Evolutionary conservation across 164 flowering plant genomes (phyloP), one percentile per base, ranked within the genome.

Genomic region (Liquidambar formosana): DNA sequence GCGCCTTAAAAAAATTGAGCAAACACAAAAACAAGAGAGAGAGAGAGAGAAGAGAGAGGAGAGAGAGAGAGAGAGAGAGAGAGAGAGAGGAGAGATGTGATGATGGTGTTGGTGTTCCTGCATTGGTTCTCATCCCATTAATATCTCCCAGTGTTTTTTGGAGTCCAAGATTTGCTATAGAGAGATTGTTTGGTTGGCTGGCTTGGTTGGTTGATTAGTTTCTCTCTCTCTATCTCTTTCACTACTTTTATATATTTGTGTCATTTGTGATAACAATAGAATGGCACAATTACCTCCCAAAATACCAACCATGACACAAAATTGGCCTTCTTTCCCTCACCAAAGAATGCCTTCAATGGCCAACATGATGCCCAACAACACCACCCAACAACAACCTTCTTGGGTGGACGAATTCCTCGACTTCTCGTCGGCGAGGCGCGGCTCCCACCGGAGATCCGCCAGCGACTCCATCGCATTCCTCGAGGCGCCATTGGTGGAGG

Each of bases 361-460:
- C 18, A 61, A 12, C 51, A 54, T 61, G 65, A 43, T 56, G 28
- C 21, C 62, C 71, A 33, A 57, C 48, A 11, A 75, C 68, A 10
- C 69, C 51, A 22, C 71, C 57, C 45, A 21, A 9, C 19, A 61
- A 73, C 22, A 67, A 4, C 81, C 82, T 3, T 81, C 81, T 0
- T 91, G 96, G 96, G 80, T 86, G 1, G 94, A 93, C 27, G 96
- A 93, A 64, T 93, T 93, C 80, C 87, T 89, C 62, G 93, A 89
- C 76, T 93, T 93, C 83, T 84, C 98, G 25, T 77, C 93, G 25
- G 64, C 80, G 10, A 45, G 83, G 16, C 85, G 91, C 1, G 80
- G 81, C 21, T 48, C 78, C 33, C 90, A 86, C 75, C 82, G 93
- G 59, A 68, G 93, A 23, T 80, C 91, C 9, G 75, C 65, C 8